Evolutionary conservation across 176 grass and related monocot genomes (phyloP).

Genomic region (Triticum aestivum): IWGSC_CS_RefSeq_v2.1 NC_057809.1:565732953-565733452

Average conservation of each 20-base stretch:
- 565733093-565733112: constrained; percentile 54
- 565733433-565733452: constrained; percentile 40
- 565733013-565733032: not conserved
- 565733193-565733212: constrained; percentile 12
- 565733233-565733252: not conserved
- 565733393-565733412: constrained; percentile 40
- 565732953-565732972: not conserved
- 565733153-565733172: constrained; percentile 38
- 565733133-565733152: constrained; percentile 17
- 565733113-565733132: constrained; percentile 8
- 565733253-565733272: constrained; percentile 31
- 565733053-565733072: not conserved
- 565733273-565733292: constrained; percentile 31
- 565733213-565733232: not conserved
- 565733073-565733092: constrained; percentile 32
- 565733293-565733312: constrained; percentile 18
- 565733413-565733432: constrained; percentile 37
- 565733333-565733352: constrained; percentile 36
- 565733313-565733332: constrained; percentile 40
- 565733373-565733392: constrained; percentile 22
- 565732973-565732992: constrained; percentile 1
- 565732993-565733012: not conserved
- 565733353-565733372: constrained; percentile 29
- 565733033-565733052: not conserved
- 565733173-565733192: constrained; percentile 41